Conservation (phyloP, 495 filamentous ascomycete species). For the Tuber indicum region DNA sequence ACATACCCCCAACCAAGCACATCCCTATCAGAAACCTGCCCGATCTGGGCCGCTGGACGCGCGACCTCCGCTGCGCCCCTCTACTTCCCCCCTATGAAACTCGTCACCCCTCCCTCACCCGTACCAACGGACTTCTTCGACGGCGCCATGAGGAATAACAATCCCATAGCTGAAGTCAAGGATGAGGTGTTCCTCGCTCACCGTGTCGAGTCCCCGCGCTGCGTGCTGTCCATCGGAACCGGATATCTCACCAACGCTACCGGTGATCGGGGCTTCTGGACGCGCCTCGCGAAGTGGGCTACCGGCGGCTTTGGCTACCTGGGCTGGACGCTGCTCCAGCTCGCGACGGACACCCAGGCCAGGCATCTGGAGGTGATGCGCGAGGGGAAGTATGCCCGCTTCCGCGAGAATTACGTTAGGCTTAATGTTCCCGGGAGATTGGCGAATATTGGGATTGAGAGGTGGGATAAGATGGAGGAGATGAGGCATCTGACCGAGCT, state of each 20-base stretch:
- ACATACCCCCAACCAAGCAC: constrained; percentile 89
- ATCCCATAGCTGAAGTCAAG: constrained; percentile 27
- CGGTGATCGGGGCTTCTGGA: constrained; percentile 5
- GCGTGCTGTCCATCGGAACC: constrained; percentile 25
- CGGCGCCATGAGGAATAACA: constrained; percentile 29
- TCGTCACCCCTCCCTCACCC: constrained; percentile 15
- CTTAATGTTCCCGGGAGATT: constrained; percentile 28
- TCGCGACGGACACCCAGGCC: constrained; percentile 30
- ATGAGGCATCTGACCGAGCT: constrained; percentile 17
- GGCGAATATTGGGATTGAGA: constrained; percentile 29
- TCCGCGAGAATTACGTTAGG: constrained; percentile 31
- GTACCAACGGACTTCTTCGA: constrained; percentile 28
- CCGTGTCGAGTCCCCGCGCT: constrained; percentile 18
- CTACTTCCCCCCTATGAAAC: constrained; percentile 37
- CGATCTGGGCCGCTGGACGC: constrained; percentile 42
- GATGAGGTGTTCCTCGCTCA: constrained; percentile 21
- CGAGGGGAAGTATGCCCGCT: constrained; percentile 22
- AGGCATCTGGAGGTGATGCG: constrained; percentile 66
- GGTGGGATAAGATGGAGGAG: constrained; percentile 29
- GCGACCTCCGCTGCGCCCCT: constrained; percentile 44
- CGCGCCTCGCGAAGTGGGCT: constrained; percentile 17
- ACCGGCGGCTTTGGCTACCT: constrained; percentile 26
- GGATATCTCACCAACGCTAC: constrained; percentile 20
- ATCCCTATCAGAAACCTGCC: constrained; percentile 62
- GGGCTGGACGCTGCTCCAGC: constrained; percentile 27